Evolutionary conservation across 2,329 filamentous ascomycete species (phyloP).

Genomic region (Nigrospora osmanthi): DNA sequence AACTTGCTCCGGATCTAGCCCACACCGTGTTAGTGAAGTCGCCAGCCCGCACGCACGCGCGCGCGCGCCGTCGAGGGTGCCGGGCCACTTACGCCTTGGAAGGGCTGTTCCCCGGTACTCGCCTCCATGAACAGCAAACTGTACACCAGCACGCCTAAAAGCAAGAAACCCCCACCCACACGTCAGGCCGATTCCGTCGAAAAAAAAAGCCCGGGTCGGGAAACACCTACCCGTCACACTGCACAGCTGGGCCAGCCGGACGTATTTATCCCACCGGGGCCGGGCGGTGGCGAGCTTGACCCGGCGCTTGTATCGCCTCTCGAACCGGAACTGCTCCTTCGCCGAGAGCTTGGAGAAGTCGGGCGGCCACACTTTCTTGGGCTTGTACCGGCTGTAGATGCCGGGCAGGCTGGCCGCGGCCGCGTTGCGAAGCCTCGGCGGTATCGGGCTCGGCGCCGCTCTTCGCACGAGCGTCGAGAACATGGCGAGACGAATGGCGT

Average conservation of each 20-base stretch:
- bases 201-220: slow-evolving; percentile 8
- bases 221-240: slow-evolving; percentile 44
- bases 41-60: not conserved
- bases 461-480: slow-evolving; percentile 37
- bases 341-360: slow-evolving; percentile 62
- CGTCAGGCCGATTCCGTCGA: too few species aligned
- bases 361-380: slow-evolving; percentile 71
- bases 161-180: not conserved
- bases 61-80: not conserved
- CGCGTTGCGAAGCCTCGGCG: slow-evolving; percentile 13
- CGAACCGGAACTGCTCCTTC: slow-evolving; percentile 70
- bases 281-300: slow-evolving; percentile 30
- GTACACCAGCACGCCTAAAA: slow-evolving; percentile 44
- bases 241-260: slow-evolving; percentile 56
- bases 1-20: slow-evolving; percentile 30
- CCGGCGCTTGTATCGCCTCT: slow-evolving; percentile 70
- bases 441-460: slow-evolving; percentile 21
- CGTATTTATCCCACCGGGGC: slow-evolving; percentile 22
- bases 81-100: slow-evolving; percentile 35
- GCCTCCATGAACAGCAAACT: slow-evolving; percentile 56
- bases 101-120: slow-evolving; percentile 36
- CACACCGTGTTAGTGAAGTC: slow-evolving; percentile 4
- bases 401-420: slow-evolving; percentile 11
- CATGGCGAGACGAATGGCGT: slow-evolving; percentile 22
- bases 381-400: slow-evolving; percentile 50